A percentile compares a stretch with the other conserved stretches of the same genome.
phyloP scores from a whole-genome alignment of 768 basidiomycete genomes.

The Leccinum subgranulosum region DNA sequence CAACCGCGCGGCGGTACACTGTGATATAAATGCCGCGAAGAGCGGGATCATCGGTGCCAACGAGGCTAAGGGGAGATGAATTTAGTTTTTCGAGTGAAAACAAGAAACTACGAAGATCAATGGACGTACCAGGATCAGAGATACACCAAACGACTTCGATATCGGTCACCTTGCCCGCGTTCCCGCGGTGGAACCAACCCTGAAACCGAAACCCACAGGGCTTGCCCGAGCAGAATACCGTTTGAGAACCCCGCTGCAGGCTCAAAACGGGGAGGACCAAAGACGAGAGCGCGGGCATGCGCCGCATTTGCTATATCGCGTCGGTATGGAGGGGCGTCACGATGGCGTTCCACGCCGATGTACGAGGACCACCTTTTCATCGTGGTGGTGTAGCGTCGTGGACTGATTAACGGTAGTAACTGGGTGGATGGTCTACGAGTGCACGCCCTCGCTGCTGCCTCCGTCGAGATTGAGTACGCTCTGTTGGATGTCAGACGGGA shows the following conservation, averaged over 20 bases:
- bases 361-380: constrained; percentile 14
- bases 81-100: background rate
- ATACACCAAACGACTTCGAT: constrained; percentile 72
- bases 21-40: constrained; percentile 44
- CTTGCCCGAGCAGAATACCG: constrained; percentile 53
- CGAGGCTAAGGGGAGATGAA: constrained; percentile 31
- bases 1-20: constrained; percentile 42
- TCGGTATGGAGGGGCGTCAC: background rate
- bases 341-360: background rate
- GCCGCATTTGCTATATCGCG: constrained; percentile 18
- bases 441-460: constrained; percentile 8
- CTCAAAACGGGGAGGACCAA: constrained; percentile 42
- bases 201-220: too few species aligned
- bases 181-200: constrained; percentile 51
- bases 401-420: background rate
- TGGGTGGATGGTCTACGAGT: background rate
- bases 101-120: background rate
- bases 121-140: constrained; percentile 46
- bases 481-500: constrained; percentile 12
- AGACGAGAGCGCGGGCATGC: constrained; percentile 37
- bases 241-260: constrained; percentile 37
- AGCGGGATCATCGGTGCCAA: constrained; percentile 48
- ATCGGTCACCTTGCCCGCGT: constrained; percentile 51
- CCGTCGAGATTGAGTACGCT: constrained; percentile 16
- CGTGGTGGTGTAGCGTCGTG: background rate